Evolutionary conservation across 495 filamentous ascomycete genomes (phyloP), one percentile per base, ranked within the genome.

Genomic region (Cairneyella variabilis): DNA sequence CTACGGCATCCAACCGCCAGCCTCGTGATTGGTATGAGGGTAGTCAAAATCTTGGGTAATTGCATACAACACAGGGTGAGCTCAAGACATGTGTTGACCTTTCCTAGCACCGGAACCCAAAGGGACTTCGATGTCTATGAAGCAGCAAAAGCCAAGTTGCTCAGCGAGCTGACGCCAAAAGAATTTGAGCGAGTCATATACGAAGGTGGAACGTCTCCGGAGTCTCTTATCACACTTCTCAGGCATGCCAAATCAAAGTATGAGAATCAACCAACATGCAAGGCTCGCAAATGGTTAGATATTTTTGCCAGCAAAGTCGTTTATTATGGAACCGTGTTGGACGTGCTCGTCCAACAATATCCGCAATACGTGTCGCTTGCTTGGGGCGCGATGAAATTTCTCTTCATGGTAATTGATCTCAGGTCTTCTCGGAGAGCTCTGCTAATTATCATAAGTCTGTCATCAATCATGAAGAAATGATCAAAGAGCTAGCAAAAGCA

Each of bases 291-390:
- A 36, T 48, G 38, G 30, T 58, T 66, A 4, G 30, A 25, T 2
- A 45, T 26, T 11, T 27, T 63, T 11, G 61, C 61, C 2, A 20
- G 41, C 37, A 59, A 38, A 21, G 46, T 66, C 0, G 21, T 46
- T n/a, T 43, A 54, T 38, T 66, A 64, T 20, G 40, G 37, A 1
- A 20, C 28, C 3, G 49, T 65, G 10, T 20, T 65, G 16, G 56
- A 66, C 53, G 58, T 64, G 0, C 26, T 65, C 1, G 57, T 54
- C 14, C 54, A 59, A 34, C 58, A 64, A 10, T 52, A 67, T 51
- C 69, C 67, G 10, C 63, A 71, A 48, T 71, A 71, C 30, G 65
- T 63, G 8, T 64, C 69, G 2, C 47, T 69, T 12, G 69, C 48
- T 4, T 71, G 63, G 63, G 69, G 68, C n/a, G 46, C 64, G 1